Evolutionary conservation across 345 rosid genomes (phyloP).

Genomic region (Orychophragmus violaceus): DNA sequence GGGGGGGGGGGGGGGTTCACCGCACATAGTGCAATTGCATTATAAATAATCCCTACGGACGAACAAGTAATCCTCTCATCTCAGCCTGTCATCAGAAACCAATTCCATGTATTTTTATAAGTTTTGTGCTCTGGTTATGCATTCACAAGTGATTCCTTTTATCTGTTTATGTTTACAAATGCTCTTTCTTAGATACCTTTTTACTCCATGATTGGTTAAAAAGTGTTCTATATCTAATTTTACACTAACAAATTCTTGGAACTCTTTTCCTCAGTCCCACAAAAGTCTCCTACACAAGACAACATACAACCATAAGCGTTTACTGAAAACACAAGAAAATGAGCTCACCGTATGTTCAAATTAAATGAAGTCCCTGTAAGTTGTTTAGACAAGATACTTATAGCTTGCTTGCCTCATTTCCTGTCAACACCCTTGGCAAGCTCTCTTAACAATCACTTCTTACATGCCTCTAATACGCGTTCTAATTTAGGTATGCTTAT

Average conservation of each 20-base stretch:
- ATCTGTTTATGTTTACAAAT: neutral
- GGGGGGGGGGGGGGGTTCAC: too few species aligned
- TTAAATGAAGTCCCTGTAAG: neutral
- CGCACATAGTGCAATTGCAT: too few species aligned
- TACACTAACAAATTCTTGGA: neutral
- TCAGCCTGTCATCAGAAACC: too few species aligned
- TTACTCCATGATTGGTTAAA: neutral
- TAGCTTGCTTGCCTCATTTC: constrained; percentile 11
- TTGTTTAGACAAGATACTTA: neutral
- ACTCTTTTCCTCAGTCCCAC: constrained; percentile 38
- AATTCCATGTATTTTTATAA: constrained; percentile 4
- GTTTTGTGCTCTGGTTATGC: constrained; percentile 5
- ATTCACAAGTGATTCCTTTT: neutral
- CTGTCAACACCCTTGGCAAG: neutral
- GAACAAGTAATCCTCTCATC: too few species aligned
- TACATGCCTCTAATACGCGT: neutral
- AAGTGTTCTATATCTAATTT: neutral
- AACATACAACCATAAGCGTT: constrained; percentile 38
- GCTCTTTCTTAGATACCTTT: neutral
- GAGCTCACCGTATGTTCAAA: constrained; percentile 57
- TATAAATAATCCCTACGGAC: too few species aligned
- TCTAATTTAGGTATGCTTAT: neutral
- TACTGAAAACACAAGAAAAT: constrained; percentile 59
- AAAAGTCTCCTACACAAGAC: constrained; percentile 38
- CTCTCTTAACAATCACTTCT: neutral